Percentiles rank a stretch among this genome's conserved stretches.
These are phyloP conservation scores for Polysphondylium violaceum DNA, from an alignment of 78 protist species.

Conservation along the genomic window DNA sequence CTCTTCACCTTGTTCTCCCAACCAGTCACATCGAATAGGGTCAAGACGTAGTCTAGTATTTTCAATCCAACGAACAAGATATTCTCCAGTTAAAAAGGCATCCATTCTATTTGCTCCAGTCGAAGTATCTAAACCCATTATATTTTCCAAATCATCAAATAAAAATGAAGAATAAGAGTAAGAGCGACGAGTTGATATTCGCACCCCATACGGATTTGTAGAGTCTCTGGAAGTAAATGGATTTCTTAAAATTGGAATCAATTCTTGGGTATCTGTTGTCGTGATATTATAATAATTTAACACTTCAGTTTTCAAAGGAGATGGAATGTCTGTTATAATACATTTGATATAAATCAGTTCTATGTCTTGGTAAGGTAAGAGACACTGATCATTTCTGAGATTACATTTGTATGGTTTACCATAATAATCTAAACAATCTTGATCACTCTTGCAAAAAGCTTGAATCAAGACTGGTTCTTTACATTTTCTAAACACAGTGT, in stretches of 20 bases:
- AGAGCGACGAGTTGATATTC: neutral
- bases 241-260: neutral
- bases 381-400: neutral
- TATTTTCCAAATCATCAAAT: no score
- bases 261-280: neutral
- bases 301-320: neutral
- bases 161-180: neutral
- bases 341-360: slow-evolving; percentile 8
- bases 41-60: no score
- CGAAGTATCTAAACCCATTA: slow-evolving; percentile 24
- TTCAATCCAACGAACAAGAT: neutral
- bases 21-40: slow-evolving; percentile 76
- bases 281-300: neutral
- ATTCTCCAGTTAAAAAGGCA: neutral
- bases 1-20: slow-evolving; percentile 12
- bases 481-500: no score
- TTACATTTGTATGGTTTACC: slow-evolving; percentile 5
- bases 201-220: no score
- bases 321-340: slow-evolving; percentile 1
- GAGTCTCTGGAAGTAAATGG: neutral
- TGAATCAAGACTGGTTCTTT: neutral
- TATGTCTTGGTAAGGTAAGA: neutral
- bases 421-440: neutral
- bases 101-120: neutral
- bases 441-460: neutral